Evolutionary conservation across 768 basidiomycete species (phyloP).

Genomic region (Botryobasidium botryosum): DNA sequence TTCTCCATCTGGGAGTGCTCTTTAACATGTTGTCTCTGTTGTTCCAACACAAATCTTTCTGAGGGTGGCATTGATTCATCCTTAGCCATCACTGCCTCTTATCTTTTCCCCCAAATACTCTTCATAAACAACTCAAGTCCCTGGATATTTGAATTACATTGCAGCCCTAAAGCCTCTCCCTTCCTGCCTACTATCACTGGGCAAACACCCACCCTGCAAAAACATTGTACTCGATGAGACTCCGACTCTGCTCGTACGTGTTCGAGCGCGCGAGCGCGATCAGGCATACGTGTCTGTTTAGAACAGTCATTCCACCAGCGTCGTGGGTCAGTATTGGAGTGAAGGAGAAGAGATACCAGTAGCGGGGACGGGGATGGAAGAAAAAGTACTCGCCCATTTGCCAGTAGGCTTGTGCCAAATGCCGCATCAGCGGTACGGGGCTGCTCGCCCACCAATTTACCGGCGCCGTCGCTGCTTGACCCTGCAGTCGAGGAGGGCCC

Average conservation of each 20-base stretch:
- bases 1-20: too few species aligned
- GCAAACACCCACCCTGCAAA: too few species aligned
- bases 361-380: conserved; percentile 17
- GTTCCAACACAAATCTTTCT: too few species aligned
- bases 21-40: too few species aligned
- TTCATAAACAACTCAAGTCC: too few species aligned
- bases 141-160: too few species aligned
- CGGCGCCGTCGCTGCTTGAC: neutral
- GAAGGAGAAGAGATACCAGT: neutral
- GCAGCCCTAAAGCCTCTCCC: too few species aligned
- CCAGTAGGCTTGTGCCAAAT: conserved; percentile 73
- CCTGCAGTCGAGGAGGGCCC: conserved; percentile 8
- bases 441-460: conserved; percentile 10
- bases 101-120: too few species aligned
- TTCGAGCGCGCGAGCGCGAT: conserved; percentile 56
- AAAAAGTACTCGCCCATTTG: conserved; percentile 57
- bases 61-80: too few species aligned
- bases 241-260: conserved; percentile 54
- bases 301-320: neutral
- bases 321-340: neutral
- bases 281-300: conserved; percentile 16
- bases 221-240: conserved; percentile 77
- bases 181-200: too few species aligned
- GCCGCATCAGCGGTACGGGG: conserved; percentile 25
- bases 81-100: too few species aligned